Conservation (phyloP, 257 asterid genomes). For the Verbascum thapsus region DNA sequence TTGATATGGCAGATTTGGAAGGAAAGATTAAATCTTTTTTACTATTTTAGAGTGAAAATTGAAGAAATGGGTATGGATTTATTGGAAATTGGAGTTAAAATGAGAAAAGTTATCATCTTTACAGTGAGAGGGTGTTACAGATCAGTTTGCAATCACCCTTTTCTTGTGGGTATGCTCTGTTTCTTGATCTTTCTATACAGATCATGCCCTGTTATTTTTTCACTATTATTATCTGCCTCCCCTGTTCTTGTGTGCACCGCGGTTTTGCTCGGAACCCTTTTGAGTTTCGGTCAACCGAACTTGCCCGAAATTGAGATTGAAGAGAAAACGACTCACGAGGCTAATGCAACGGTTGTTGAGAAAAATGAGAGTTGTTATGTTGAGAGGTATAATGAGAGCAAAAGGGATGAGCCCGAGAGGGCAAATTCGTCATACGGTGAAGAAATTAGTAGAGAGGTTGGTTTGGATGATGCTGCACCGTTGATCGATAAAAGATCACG, state of each 20-base stretch:
- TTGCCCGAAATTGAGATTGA: conserved; percentile 76
- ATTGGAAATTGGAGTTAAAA: conserved; percentile 55
- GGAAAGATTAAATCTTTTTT: neutral
- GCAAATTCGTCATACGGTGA: conserved; percentile 25
- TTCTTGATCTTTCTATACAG: conserved; percentile 66
- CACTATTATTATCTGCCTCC: conserved; percentile 69
- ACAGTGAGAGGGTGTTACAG: conserved; percentile 49
- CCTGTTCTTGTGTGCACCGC: conserved; percentile 92
- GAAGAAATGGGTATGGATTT: conserved; percentile 54
- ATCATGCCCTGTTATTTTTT: conserved; percentile 72
- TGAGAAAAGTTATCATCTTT: conserved; percentile 56
- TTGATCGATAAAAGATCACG: conserved; percentile 42
- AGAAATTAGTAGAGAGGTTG: conserved; percentile 30
- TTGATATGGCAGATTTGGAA: conserved; percentile 46
- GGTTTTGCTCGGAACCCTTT: conserved; percentile 77
- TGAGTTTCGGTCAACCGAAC: conserved; percentile 81
- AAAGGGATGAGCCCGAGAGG: conserved; percentile 32
- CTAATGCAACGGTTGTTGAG: conserved; percentile 40
- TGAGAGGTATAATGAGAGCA: conserved; percentile 46
- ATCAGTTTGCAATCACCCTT: conserved; percentile 73
- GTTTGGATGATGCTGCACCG: conserved; percentile 41
- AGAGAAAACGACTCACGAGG: conserved; percentile 44
- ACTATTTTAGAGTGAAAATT: conserved; percentile 25
- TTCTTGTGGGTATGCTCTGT: conserved; percentile 66
- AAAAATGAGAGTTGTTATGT: conserved; percentile 48